Base-by-base conservation (phyloP, 805 yeast species). In the Nakazawaea ernobii region DNA sequence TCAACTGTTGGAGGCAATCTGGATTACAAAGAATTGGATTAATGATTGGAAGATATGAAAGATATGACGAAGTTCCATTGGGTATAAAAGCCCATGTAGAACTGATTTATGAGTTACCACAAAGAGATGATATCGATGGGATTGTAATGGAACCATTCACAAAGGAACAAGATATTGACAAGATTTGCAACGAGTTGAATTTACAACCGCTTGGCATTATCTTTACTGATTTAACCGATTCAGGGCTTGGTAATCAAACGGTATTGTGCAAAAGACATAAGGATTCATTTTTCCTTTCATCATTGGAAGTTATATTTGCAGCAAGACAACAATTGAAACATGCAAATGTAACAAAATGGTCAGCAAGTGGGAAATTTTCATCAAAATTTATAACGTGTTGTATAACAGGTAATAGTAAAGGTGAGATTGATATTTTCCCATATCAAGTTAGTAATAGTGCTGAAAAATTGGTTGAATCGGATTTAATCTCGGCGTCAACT, bases 11-110 rank as follows among this genome's bases (percentile, higher is more conserved):
- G 99, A 82, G 99, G 65, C 69, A 71, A 45, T 77, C 95, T 0
- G 98, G 96, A 2, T 69, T 78, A 17, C 99, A 94, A 67, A 77
- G 99, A 57, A 73, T 85, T 48, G 99, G 97, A 0, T 73, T 84
- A 49, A 66, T 94, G 67, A 81, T 89, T 57, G 99, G 99, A 7
- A 70, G 75, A 6, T 94, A 91, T 61, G 85, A 80, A 54, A 68
- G 68, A 39, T 91, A 88, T 59, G 90, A 84, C 28, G 75, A 82
- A 56, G 94, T 86, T 1, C 99, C 99, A 1, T 69, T 94, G 27
- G 99, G 99, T 1, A 82, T 90, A 48, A 92, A 91, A 63, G 97
- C 96, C 1, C 87, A 85, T 38, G 97, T 94, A 1, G 94, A 92
- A 57, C 92, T 95, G 2, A 89, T 94, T 24, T 88, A 86, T 65